These are phyloP conservation scores for Begonia loranthoides DNA, from an alignment of 306 rosid genomes.

Conservation along the genomic window DNA sequence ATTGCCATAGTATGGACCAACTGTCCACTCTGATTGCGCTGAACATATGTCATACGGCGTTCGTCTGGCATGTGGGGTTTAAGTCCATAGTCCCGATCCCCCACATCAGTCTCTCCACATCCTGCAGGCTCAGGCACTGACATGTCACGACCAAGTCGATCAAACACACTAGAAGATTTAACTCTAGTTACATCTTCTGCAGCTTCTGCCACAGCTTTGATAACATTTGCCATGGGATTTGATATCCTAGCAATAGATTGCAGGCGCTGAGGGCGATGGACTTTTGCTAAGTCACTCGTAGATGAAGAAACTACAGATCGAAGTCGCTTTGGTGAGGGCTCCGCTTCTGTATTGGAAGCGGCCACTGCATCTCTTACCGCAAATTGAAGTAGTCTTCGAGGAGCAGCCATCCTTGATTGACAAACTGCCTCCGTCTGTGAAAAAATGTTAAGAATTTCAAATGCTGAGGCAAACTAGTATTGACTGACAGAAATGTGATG, in stretches of 20 bases:
- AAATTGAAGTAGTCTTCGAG: conserved; percentile 44
- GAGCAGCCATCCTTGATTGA: conserved; percentile 32
- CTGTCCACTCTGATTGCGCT: conserved; percentile 29
- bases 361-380: conserved; percentile 61
- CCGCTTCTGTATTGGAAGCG: conserved; percentile 29
- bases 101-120: conserved; percentile 17
- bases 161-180: conserved; percentile 80
- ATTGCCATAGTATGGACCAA: conserved; percentile 22
- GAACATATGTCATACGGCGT: conserved; percentile 20
- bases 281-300: conserved; percentile 29
- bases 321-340: conserved; percentile 46
- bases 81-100: conserved; percentile 32
- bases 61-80: conserved; percentile 24
- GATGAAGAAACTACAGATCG: conserved; percentile 55
- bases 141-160: conserved; percentile 61
- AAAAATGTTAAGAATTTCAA: conserved; percentile 19
- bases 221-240: conserved; percentile 76
- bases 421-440: conserved; percentile 52
- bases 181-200: conserved; percentile 68
- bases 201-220: conserved; percentile 89
- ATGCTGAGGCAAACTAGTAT: conserved; percentile 3
- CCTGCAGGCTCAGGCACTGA: conserved; percentile 24
- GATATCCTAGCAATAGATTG: conserved; percentile 46
- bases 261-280: conserved; percentile 35
- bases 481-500: no score